A percentile compares a stretch with the other conserved stretches of the same genome.
Conservation (phyloP, 148 eudicot species). For the Rhododendron ovatum region DNA sequence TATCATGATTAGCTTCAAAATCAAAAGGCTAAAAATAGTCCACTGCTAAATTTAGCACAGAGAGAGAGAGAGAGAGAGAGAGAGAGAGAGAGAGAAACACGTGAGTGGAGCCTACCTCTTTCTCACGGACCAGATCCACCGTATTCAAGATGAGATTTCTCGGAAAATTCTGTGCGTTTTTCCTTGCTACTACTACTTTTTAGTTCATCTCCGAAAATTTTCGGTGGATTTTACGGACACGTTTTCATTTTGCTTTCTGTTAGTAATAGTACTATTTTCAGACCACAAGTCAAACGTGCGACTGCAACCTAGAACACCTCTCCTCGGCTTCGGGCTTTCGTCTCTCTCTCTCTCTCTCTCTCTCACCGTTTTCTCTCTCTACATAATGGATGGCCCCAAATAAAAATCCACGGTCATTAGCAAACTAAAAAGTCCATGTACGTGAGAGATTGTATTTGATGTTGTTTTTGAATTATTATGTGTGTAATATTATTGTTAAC, state of each 20-base stretch:
- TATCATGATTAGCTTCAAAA: neutral
- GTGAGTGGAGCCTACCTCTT: slow-evolving; percentile 4
- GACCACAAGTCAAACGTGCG: neutral
- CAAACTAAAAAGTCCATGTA: neutral
- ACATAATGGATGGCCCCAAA: neutral
- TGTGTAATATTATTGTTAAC: too few species aligned
- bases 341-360: neutral
- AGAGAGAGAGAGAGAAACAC: neutral
- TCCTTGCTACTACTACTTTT: neutral
- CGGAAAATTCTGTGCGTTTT: neutral
- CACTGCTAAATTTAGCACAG: neutral
- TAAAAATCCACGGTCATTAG: neutral
- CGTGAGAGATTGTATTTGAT: too few species aligned
- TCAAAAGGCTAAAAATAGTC: neutral
- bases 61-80: neutral
- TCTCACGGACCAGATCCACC: neutral
- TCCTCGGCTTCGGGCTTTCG: neutral
- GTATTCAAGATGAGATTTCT: neutral
- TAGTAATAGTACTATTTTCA: neutral
- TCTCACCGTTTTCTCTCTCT: neutral
- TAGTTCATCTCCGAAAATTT: neutral
- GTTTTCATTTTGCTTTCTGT: neutral
- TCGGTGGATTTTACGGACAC: neutral
- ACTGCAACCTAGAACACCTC: neutral
- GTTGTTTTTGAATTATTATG: too few species aligned